These are phyloP conservation scores for Leccinum barrowsii DNA, from an alignment of 768 basidiomycete genomes.

Conservation along the genomic window DNA sequence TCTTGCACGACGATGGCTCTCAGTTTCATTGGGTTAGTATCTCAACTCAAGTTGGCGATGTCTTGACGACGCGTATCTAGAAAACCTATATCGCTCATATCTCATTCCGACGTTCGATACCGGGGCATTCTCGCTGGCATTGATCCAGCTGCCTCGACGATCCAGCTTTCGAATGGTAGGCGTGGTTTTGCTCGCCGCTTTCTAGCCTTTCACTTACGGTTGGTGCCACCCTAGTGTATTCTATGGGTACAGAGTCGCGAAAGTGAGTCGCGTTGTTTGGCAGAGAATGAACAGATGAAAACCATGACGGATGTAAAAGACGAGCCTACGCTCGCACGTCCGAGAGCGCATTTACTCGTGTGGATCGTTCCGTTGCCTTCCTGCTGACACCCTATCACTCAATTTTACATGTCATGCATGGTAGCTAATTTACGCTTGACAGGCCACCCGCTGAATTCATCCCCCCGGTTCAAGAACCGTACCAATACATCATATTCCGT, in stretches of 20 bases:
- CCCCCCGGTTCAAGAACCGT: constrained; percentile 78
- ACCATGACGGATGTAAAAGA: constrained; percentile 40
- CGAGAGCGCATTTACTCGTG: constrained; percentile 46
- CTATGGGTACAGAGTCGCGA: constrained; percentile 85
- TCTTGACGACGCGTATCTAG: constrained; percentile 37
- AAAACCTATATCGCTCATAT: constrained; percentile 87
- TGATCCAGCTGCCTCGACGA: constrained; percentile 81
- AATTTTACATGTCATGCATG: not conserved
- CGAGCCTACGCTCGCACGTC: constrained; percentile 32
- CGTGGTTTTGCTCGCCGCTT: not conserved
- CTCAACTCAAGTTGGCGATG: not conserved
- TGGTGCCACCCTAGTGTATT: constrained; percentile 50
- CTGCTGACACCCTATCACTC: constrained; percentile 41
- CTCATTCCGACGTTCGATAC: constrained; percentile 89
- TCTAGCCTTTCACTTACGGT: not conserved
- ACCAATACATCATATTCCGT: constrained; percentile 88
- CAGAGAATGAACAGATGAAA: constrained; percentile 32
- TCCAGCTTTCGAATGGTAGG: constrained; percentile 81
- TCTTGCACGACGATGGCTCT: constrained; percentile 50
- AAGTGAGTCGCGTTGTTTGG: constrained; percentile 40
- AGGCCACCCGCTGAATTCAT: constrained; percentile 78
- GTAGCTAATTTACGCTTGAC: constrained; percentile 26
- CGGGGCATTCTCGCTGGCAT: constrained; percentile 85
- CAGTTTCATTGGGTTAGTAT: constrained; percentile 68
- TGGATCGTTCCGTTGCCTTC: constrained; percentile 68